These are phyloP conservation scores for Phaffomyces antillensis DNA, from an alignment of 805 yeast species.

Conservation along the genomic window DNA sequence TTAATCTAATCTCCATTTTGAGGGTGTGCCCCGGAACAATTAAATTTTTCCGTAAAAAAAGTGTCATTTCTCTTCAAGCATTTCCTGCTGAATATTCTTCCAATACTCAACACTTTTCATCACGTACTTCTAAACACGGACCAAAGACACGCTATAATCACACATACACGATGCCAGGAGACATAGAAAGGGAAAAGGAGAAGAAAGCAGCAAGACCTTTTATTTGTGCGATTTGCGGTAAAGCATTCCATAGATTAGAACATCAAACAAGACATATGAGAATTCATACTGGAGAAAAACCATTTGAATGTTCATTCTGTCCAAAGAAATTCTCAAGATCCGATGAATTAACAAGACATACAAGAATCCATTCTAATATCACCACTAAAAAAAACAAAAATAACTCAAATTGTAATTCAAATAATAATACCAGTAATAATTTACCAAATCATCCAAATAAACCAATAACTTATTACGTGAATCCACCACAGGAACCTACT, in stretches of 20 bases:
- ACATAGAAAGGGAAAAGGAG: not conserved
- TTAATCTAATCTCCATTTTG: not conserved
- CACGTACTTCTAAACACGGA: not conserved
- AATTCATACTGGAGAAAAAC: conserved; percentile 92
- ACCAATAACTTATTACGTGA: conserved; percentile 23
- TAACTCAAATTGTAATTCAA: conserved; percentile 24
- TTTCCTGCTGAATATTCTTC: not conserved
- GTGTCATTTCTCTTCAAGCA: not conserved
- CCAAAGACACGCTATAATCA: not conserved
- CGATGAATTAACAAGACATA: conserved; percentile 83
- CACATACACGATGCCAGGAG: not conserved
- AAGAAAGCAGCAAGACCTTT: conserved; percentile 50
- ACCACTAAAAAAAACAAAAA: conserved; percentile 28
- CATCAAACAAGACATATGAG: conserved; percentile 89
- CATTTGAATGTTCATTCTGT: conserved; percentile 79
- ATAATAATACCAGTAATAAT: conserved; percentile 1
- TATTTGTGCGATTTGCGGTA: conserved; percentile 76
- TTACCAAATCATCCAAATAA: conserved; percentile 10
- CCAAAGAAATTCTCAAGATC: conserved; percentile 69
- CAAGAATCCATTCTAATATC: conserved; percentile 68
- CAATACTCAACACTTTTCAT: not conserved
- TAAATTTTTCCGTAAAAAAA: too few species aligned
- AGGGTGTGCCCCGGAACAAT: too few species aligned
- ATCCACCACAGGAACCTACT: conserved; percentile 10
- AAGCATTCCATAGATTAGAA: conserved; percentile 82